A percentile compares a stretch with the other conserved stretches of the same genome.
These are phyloP conservation scores for Yamadazyma sp. DNA, from an alignment of 805 yeast genomes.

Conservation along the genomic window DNA sequence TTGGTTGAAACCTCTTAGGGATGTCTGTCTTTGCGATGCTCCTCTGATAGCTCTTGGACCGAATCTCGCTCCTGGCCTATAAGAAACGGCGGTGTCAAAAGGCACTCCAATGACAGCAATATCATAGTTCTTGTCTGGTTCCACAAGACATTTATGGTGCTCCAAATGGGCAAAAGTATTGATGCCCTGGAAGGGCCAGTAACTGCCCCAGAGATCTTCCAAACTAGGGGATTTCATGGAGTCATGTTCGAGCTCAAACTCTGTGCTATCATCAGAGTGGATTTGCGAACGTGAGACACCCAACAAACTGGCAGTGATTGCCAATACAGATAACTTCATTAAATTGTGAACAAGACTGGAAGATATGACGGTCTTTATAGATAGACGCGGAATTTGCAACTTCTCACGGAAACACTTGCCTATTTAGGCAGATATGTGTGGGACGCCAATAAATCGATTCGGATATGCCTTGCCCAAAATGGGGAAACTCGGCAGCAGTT, in stretches of 20 bases:
- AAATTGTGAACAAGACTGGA: conserved; percentile 2
- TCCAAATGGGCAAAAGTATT: conserved; percentile 76
- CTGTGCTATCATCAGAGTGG: conserved; percentile 10
- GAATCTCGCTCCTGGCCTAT: conserved; percentile 79
- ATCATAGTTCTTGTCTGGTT: conserved; percentile 53
- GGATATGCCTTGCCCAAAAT: no score
- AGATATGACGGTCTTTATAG: no score
- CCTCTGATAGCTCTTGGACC: conserved; percentile 74
- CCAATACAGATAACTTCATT: neutral
- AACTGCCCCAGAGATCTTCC: conserved; percentile 68
- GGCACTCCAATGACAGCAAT: conserved; percentile 79
- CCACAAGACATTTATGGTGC: conserved; percentile 54
- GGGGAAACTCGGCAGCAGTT: no score
- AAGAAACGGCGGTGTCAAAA: conserved; percentile 79
- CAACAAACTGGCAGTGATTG: conserved; percentile 1
- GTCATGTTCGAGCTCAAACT: conserved; percentile 11
- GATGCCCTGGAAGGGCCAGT: conserved; percentile 71
- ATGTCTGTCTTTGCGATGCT: conserved; percentile 70
- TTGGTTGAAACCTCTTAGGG: conserved; percentile 67
- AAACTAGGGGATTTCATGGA: conserved; percentile 35
- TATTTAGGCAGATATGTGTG: neutral
- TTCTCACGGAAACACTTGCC: conserved; percentile 4
- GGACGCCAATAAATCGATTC: no score
- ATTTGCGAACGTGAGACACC: conserved; percentile 4
- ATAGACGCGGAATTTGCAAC: conserved; percentile 2